Evolutionary conservation across 78 protist genomes (phyloP), one percentile per base, ranked within the genome.

Genomic region (Guillardia theta): DNA sequence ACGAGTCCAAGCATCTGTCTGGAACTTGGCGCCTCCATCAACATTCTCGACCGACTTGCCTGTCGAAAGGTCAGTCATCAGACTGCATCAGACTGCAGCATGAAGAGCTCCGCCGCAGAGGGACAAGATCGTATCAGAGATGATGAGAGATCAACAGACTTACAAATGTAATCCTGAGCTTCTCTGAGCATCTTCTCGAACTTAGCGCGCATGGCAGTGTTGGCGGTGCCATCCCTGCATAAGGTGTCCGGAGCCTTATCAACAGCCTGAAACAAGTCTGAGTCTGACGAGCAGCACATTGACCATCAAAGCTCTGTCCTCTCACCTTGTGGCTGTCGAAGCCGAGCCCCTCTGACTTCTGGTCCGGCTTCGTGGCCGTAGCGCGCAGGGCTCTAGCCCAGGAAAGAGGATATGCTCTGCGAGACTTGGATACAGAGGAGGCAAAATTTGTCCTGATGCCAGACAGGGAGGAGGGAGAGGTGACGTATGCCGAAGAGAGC

Each of bases 21-120:
- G 54, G 70, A 93, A 93, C 76, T 76, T 93, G 0, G 64, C 92
- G 27, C 21, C 88, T 5, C 92, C 95, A 47, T 93, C 95, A 15
- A 45, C 10, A 44, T 41, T 92, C 95, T 93, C 95, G n/a, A 93
- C 44, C 76, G 88, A 83, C 46, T 3, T 27, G 94, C 41, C 77
- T 92, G 94, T 0, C 80, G 46, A 22, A 0, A 10, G 30, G 62
- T 18, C 62, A 18, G 10, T 50, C 62, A 50, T 18, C 30, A 18
- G 30, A 18, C 62, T 18, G 62, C 80, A 22, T 1, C 6, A 24
- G 1, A 10, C 10, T 12, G 9, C 43, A 9, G 39, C 6, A 0
- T 36, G 80, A 22, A 6, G 46, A 15, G 77, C 80, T 12, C 9
- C 43, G 39, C 9, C 80, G 39, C 39, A 64, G 6, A 8, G 70